Base-by-base conservation (phyloP, 106 monocot species). In the Hemerocallis citrina region DNA sequence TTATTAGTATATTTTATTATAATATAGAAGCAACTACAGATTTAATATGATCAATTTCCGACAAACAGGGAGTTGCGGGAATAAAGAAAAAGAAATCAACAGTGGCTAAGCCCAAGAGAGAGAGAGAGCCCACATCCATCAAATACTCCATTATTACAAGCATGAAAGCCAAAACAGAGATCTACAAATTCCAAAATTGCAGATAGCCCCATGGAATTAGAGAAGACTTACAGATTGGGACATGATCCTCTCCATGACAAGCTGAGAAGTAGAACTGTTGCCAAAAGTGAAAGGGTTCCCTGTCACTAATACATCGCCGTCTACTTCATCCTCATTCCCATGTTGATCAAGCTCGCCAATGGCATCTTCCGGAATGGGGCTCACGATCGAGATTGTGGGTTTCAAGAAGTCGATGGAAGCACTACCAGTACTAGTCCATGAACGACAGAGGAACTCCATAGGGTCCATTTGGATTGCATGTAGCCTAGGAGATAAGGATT, bases 181-280 rank as follows among this genome's bases (percentile, higher is more conserved):
- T n/a, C n/a, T n/a, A n/a, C n/a, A n/a, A n/a, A n/a, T n/a, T n/a
- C n/a, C n/a, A n/a, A n/a, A n/a, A n/a, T n/a, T n/a, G n/a, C n/a
- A n/a, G n/a, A n/a, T n/a, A n/a, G n/a, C n/a, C n/a, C n/a, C n/a
- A 34, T 5, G 2, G 15, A 65, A 37, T 14, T 5, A n/a, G n/a
- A n/a, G n/a, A n/a, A n/a, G 24, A 33, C 85, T 56, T 34, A 95
- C 94, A 67, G 94, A 89, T 50, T 86, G 94, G 6, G 89, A 83
- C 95, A 95, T 79, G 64, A 95, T 95, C 33, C 89, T 46, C 47
- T 90, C 89, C 76, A 95, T 62, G 42, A 95, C 80, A 58, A 95
- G 81, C 76, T 86, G 95, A 5, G 95, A 95, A 17, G 95, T 95
- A 13, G 95, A 68, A 6, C 86, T 78, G 32, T 78, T 69, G 9